phyloP scores from a whole-genome alignment of 2,329 filamentous ascomycete genomes.

The Didymella lethalis region DNA sequence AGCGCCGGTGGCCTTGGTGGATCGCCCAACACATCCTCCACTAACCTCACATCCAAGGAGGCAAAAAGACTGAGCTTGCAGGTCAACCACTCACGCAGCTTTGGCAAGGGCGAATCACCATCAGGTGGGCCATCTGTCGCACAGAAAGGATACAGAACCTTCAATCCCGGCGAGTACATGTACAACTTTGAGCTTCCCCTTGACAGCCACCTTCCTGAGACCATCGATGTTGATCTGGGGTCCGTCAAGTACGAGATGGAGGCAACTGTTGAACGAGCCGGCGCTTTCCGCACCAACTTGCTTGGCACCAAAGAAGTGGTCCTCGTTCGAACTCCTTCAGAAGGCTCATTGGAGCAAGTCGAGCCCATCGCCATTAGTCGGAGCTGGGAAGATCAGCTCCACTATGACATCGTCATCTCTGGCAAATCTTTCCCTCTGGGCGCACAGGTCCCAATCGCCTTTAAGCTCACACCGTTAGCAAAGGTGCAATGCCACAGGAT shows the following conservation, averaged over 20 bases:
- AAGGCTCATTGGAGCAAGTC: constrained; percentile 86
- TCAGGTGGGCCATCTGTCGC: constrained; percentile 64
- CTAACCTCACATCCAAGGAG: constrained; percentile 59
- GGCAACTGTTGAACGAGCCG: constrained; percentile 82
- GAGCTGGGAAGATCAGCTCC: constrained; percentile 93
- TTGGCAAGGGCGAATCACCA: constrained; percentile 77
- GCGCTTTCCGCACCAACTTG: constrained; percentile 88
- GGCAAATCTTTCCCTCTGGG: constrained; percentile 94
- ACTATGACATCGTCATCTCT: constrained; percentile 95
- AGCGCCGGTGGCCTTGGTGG: constrained; percentile 52
- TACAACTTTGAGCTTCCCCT: constrained; percentile 85
- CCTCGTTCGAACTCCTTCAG: constrained; percentile 84
- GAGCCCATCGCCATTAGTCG: constrained; percentile 93
- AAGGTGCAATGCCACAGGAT: constrained; percentile 94
- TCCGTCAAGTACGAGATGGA: constrained; percentile 89
- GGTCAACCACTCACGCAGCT: constrained; percentile 83
- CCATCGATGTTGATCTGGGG: constrained; percentile 84
- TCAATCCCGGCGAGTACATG: constrained; percentile 76
- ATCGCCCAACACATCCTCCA: constrained; percentile 56
- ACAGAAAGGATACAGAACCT: constrained; percentile 85
- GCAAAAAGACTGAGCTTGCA: constrained; percentile 77
- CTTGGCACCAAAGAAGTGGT: constrained; percentile 82
- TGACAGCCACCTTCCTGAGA: constrained; percentile 81
- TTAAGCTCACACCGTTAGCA: constrained; percentile 89
- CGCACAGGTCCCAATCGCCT: constrained; percentile 86